phyloP scores from a whole-genome alignment of 106 monocot species.

The Acorus calamus region DNA sequence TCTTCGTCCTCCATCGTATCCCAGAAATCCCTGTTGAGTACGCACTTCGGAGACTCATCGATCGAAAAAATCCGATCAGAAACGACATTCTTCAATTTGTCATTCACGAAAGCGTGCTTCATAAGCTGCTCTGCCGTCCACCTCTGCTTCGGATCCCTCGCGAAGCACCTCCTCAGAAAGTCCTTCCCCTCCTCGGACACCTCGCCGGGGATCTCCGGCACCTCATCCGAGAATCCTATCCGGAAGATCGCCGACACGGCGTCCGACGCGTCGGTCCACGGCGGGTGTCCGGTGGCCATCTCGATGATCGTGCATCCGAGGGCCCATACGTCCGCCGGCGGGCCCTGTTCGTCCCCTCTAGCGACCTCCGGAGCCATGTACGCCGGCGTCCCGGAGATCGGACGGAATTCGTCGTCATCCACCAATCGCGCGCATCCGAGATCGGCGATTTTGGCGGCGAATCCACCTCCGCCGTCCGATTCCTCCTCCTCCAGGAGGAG shows the following conservation, averaged over 20 bases:
- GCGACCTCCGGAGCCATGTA: conserved; percentile 75
- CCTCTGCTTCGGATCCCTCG: conserved; percentile 23
- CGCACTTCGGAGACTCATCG: conserved; percentile 18
- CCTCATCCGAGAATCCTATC: conserved; percentile 23
- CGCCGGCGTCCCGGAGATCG: conserved; percentile 30
- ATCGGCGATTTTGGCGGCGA: conserved; percentile 27
- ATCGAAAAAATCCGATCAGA: background rate
- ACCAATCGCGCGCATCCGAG: conserved; percentile 32
- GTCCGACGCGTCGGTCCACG: conserved; percentile 28
- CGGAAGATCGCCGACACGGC: conserved; percentile 16
- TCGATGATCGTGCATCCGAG: conserved; percentile 53
- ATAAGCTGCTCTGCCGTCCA: conserved; percentile 42
- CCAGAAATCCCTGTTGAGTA: conserved; percentile 28
- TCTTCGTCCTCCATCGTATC: background rate
- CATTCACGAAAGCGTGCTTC: conserved; percentile 29
- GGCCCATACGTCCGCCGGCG: conserved; percentile 62
- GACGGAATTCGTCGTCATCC: background rate
- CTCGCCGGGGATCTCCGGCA: conserved; percentile 20
- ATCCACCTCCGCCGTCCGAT: conserved; percentile 5
- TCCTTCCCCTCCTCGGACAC: conserved; percentile 35
- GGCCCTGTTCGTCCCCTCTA: conserved; percentile 46
- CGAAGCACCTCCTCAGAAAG: conserved; percentile 35
- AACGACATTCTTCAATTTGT: background rate
- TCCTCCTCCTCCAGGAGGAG: conserved; percentile 21
- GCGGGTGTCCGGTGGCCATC: conserved; percentile 45